Conservation (phyloP, 768 basidiomycete species). For the Paxillus involutus region DNA sequence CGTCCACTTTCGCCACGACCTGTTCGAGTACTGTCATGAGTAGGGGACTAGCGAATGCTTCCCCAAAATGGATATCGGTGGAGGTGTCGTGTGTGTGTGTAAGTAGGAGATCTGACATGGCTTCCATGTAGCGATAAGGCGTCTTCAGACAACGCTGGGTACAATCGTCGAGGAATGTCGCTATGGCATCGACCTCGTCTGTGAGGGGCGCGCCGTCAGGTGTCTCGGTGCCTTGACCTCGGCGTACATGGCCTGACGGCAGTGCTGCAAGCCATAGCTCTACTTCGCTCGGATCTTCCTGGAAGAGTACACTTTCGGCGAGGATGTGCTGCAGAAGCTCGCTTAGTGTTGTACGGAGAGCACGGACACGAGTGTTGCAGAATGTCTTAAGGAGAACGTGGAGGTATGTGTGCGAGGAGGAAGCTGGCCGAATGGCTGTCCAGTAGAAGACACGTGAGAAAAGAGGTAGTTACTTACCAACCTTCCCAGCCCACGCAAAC, state of each 20-base stretch:
- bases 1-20: slow-evolving; percentile 62
- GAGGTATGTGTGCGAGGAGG: slow-evolving; percentile 62
- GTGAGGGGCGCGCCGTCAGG: slow-evolving; percentile 54
- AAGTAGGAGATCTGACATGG: slow-evolving; percentile 40
- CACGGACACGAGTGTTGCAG: slow-evolving; percentile 45
- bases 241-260: slow-evolving; percentile 40
- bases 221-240: slow-evolving; percentile 36
- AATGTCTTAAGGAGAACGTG: slow-evolving; percentile 71
- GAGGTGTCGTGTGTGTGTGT: slow-evolving; percentile 5
- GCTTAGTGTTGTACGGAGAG: slow-evolving; percentile 51
- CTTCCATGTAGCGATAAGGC: slow-evolving; percentile 85
- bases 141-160: slow-evolving; percentile 78
- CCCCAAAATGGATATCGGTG: slow-evolving; percentile 17
- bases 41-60: slow-evolving; percentile 64
- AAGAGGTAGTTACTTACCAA: slow-evolving; percentile 46
- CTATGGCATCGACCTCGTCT: slow-evolving; percentile 56
- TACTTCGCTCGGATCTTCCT: slow-evolving; percentile 71
- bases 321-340: slow-evolving; percentile 66
- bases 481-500: slow-evolving; percentile 76
- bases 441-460: not conserved
- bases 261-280: slow-evolving; percentile 71
- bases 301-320: slow-evolving; percentile 73
- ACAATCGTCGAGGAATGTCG: slow-evolving; percentile 84
- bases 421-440: slow-evolving; percentile 27
- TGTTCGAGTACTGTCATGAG: slow-evolving; percentile 83